These are phyloP conservation scores for Colletotrichum acutatum DNA, from an alignment of 2,329 filamentous ascomycete species.

Conservation along the genomic window DNA sequence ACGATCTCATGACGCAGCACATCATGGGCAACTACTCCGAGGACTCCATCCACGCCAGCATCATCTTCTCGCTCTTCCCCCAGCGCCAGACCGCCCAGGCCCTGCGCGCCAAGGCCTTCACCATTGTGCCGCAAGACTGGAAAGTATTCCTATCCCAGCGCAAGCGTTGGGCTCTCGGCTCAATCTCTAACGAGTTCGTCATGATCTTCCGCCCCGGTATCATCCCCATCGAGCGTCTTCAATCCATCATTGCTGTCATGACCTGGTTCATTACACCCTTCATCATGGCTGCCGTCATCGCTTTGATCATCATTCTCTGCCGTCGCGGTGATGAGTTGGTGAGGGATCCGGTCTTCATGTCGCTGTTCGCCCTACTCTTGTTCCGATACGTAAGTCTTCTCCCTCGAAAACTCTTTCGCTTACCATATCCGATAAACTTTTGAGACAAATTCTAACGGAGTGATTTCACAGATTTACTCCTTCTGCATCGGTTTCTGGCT, in stretches of 20 bases:
- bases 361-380: slow-evolving; percentile 50
- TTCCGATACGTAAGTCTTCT: slow-evolving; percentile 51
- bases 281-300: slow-evolving; percentile 52
- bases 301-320: slow-evolving; percentile 49
- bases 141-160: slow-evolving; percentile 60
- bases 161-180: slow-evolving; percentile 60
- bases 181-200: slow-evolving; percentile 60
- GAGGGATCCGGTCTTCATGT: slow-evolving; percentile 48
- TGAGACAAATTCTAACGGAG: slow-evolving; percentile 13
- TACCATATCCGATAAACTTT: neutral
- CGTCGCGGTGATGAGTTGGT: slow-evolving; percentile 46
- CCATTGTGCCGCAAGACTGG: slow-evolving; percentile 56
- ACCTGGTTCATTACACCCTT: slow-evolving; percentile 59
- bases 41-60: slow-evolving; percentile 60
- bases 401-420: neutral
- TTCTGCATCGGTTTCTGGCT: slow-evolving; percentile 56
- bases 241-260: slow-evolving; percentile 57
- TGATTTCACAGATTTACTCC: slow-evolving; percentile 48
- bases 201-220: slow-evolving; percentile 57
- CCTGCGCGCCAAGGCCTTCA: slow-evolving; percentile 57
- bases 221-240: slow-evolving; percentile 54
- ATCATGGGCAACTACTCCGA: slow-evolving; percentile 62
- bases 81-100: slow-evolving; percentile 57
- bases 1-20: slow-evolving; percentile 59
- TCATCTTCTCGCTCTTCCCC: slow-evolving; percentile 58